Conservation (phyloP, 768 basidiomycete genomes). For the Collybiopsis luxurians region DNA sequence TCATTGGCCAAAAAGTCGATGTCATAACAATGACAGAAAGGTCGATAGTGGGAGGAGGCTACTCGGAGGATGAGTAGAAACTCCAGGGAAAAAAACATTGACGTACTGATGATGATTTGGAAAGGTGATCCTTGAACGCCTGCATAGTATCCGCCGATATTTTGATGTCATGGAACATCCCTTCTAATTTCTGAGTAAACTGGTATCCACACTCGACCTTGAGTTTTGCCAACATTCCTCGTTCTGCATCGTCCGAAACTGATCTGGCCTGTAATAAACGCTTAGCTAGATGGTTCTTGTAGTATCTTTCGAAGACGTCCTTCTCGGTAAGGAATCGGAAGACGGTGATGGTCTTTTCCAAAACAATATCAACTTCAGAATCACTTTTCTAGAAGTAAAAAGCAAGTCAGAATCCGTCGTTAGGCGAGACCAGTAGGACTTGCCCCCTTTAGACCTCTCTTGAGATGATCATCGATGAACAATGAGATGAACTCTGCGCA, state of each 20-base stretch:
- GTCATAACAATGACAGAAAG: slow-evolving; percentile 93
- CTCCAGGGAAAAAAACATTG: slow-evolving; percentile 2
- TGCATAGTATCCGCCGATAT: slow-evolving; percentile 79
- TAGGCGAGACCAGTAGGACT: slow-evolving; percentile 24
- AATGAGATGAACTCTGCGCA: slow-evolving; percentile 94
- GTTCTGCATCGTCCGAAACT: slow-evolving; percentile 94
- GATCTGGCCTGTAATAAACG: slow-evolving; percentile 85
- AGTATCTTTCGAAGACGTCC: slow-evolving; percentile 97
- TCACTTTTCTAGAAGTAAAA: slow-evolving; percentile 78
- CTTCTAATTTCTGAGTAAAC: slow-evolving; percentile 79
- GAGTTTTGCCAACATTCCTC: slow-evolving; percentile 13
- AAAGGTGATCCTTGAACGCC: slow-evolving; percentile 63
- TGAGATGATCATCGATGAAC: slow-evolving; percentile 95
- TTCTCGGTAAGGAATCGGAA: slow-evolving; percentile 95
- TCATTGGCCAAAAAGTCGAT: slow-evolving; percentile 94
- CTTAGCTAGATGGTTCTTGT: slow-evolving; percentile 94
- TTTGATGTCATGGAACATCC: slow-evolving; percentile 33
- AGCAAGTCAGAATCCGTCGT: slow-evolving; percentile 9
- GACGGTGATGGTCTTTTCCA: slow-evolving; percentile 95
- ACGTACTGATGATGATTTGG: slow-evolving; percentile 55
- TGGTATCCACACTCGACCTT: slow-evolving; percentile 35
- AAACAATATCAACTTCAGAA: slow-evolving; percentile 78
- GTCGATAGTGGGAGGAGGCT: slow-evolving; percentile 71
- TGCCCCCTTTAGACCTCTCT: slow-evolving; percentile 92
- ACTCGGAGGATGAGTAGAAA: slow-evolving; percentile 5